phyloP scores from a whole-genome alignment of 78 protist genomes.

The Dictyostelium intermedium region DNA sequence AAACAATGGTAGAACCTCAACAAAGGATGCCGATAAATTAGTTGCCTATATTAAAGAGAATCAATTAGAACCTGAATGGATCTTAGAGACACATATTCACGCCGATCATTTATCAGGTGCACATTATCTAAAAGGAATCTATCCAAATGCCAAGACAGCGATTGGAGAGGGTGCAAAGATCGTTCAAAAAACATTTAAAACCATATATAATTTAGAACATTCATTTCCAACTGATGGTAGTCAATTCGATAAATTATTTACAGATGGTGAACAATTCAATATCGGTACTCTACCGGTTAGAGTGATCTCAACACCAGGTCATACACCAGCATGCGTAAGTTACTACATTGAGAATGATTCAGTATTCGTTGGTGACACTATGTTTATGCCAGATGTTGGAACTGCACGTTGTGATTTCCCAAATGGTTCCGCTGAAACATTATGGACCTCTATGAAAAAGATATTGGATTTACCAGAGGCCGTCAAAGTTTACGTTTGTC shows the following conservation, averaged over 20 bases:
- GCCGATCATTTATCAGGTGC: constrained; percentile 82
- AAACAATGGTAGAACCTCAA: constrained; percentile 24
- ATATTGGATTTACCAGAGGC: constrained; percentile 48
- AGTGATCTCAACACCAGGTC: constrained; percentile 84
- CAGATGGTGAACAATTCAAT: constrained; percentile 57
- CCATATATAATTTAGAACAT: constrained; percentile 26
- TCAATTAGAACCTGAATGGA: constrained; percentile 53
- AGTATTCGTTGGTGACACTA: constrained; percentile 86
- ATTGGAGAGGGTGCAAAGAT: constrained; percentile 43
- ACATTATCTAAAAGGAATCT: constrained; percentile 7
- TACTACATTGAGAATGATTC: constrained; percentile 68
- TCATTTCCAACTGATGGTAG: constrained; percentile 40
- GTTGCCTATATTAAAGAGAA: constrained; percentile 19
- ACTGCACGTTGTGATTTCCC: constrained; percentile 89
- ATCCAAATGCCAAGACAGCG: constrained; percentile 50
- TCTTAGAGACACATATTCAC: constrained; percentile 83
- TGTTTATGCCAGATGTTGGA: constrained; percentile 87
- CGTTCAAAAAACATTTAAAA: constrained; percentile 55
- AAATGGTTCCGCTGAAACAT: constrained; percentile 49
- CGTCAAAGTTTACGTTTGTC: constrained; percentile 71
- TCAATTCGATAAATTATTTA: constrained; percentile 73
- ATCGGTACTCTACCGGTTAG: constrained; percentile 55
- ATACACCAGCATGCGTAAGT: constrained; percentile 86
- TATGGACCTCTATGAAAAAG: constrained; percentile 74
- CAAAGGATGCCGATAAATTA: constrained; percentile 52